phyloP scores from a whole-genome alignment of 163 green algal species.

The Scenedesmus sp. region DNA sequence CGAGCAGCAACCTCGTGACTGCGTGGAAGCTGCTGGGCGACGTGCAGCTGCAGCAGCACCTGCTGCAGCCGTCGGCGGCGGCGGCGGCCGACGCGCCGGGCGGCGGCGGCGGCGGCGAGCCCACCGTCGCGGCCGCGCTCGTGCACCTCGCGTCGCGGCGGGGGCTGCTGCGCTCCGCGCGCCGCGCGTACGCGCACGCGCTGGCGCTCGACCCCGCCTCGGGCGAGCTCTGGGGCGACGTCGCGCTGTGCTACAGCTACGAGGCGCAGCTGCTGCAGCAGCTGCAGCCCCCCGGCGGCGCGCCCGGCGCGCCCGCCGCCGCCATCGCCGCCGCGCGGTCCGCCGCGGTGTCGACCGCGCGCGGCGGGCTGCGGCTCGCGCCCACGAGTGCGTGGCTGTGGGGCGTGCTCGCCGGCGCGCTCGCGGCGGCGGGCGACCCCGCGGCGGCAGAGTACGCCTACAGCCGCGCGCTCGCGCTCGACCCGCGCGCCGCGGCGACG shows the following conservation, averaged over 20 bases:
- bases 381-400: constrained; percentile 68
- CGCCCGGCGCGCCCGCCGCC: background rate
- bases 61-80: constrained; percentile 44
- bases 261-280: constrained; percentile 53
- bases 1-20: constrained; percentile 28
- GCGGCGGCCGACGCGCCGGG: background rate
- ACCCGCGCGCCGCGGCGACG: constrained; percentile 63
- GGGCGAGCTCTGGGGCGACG: constrained; percentile 58
- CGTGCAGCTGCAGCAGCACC: constrained; percentile 60
- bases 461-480: constrained; percentile 71
- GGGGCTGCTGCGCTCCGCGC: constrained; percentile 38
- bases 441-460: constrained; percentile 69
- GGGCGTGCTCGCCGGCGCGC: constrained; percentile 55
- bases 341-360: constrained; percentile 33
- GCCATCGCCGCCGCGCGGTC: background rate
- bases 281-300: constrained; percentile 8
- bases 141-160: constrained; percentile 44
- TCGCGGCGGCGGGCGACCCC: constrained; percentile 14
- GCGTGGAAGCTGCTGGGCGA: constrained; percentile 83
- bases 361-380: constrained; percentile 64
- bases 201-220: constrained; percentile 56
- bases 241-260: constrained; percentile 47
- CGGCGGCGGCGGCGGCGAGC: background rate
- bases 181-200: constrained; percentile 56
- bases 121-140: constrained; percentile 1